Conservation (phyloP, 1,139 yeast species). For the Suhomyces yuchorum region DNA sequence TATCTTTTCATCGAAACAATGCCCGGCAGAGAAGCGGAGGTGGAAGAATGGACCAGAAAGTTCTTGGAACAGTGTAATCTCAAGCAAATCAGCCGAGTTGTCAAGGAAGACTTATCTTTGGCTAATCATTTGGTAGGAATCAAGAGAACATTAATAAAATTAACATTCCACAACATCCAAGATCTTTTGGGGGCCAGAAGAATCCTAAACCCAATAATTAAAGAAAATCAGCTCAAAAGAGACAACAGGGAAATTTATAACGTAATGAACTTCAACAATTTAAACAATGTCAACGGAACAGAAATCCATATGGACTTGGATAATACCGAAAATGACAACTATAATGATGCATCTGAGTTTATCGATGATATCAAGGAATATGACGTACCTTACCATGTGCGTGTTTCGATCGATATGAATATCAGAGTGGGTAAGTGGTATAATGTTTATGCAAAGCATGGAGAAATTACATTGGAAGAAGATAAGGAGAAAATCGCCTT, state of each 20-base stretch:
- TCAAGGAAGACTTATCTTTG: slow-evolving; percentile 75
- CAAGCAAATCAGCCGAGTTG: slow-evolving; percentile 55
- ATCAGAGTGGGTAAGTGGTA: slow-evolving; percentile 97
- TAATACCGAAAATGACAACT: slow-evolving; percentile 19
- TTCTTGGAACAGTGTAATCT: slow-evolving; percentile 59
- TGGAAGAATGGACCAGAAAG: slow-evolving; percentile 80
- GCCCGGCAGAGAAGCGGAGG: slow-evolving; percentile 71
- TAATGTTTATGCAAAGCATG: slow-evolving; percentile 66
- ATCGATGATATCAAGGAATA: slow-evolving; percentile 87
- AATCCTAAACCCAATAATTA: slow-evolving; percentile 65
- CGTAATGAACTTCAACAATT: slow-evolving; percentile 48
- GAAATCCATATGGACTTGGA: slow-evolving; percentile 20
- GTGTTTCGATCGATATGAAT: slow-evolving; percentile 87
- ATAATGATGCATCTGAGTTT: slow-evolving; percentile 60
- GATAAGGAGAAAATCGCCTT: slow-evolving; percentile 80
- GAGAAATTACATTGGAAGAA: slow-evolving; percentile 58
- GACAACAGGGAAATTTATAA: slow-evolving; percentile 74
- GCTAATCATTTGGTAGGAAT: slow-evolving; percentile 89
- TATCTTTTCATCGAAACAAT: slow-evolving; percentile 77
- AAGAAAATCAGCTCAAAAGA: slow-evolving; percentile 63
- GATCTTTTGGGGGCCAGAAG: slow-evolving; percentile 79
- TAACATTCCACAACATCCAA: slow-evolving; percentile 72
- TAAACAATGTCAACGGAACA: slow-evolving; percentile 23
- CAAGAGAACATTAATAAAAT: slow-evolving; percentile 60
- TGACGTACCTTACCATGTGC: slow-evolving; percentile 95